Base-by-base conservation (phyloP, 2,329 filamentous ascomycete species). In the Clarireedia homoeocarpa region DNA sequence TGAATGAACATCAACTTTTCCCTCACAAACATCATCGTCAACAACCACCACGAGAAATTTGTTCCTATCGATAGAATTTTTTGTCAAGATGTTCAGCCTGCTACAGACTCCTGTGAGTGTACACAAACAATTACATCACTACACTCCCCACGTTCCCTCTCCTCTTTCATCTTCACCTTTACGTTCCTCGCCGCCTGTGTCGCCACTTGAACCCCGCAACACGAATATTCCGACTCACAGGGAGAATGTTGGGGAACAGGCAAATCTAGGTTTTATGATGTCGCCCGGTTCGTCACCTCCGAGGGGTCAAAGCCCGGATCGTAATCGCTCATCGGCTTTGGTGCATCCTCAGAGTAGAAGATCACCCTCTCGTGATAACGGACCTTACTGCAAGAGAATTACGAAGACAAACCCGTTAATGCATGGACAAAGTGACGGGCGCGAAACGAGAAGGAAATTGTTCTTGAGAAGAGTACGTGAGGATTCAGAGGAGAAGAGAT, bases 391-490 rank as follows among this genome's bases (percentile, higher is more conserved):
- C 23, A 66, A 79, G 58, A 77, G 82, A 15, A 73, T 75, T 14
- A 72, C 77, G 53, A 85, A 85, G 58, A 75, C 78, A 38, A 89
- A 86, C 59, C 86, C 85, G 0, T 64, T 86, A 6, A 71, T 84
- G 17, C 78, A 80, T 61, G 79, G 73, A 58, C 77, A 81, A 51
- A 58, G 61, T 14, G 81, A 90, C 66, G 75, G 76, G 0, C 81
- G 83, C 55, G 84, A 89, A 66, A 75, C 79, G 53, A 74, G 88
- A 56, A 75, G 88, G 48, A 79, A 80, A 34, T 73, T 86, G 55
- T 92, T 92, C 64, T 72, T 92, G 58, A 81, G 83, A 66, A 86
- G 78, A 51, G 83, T 87, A 17, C 75, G 81, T 57, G 78, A 82
- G 63, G 77, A 80, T 42, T 73, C 77, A 2, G 81, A 86, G 44